A percentile compares a stretch with the other conserved stretches of the same genome.
Evolutionary conservation across 2,329 filamentous ascomycete genomes (phyloP).

Genomic region (Paracamarosporium sp.): DNA sequence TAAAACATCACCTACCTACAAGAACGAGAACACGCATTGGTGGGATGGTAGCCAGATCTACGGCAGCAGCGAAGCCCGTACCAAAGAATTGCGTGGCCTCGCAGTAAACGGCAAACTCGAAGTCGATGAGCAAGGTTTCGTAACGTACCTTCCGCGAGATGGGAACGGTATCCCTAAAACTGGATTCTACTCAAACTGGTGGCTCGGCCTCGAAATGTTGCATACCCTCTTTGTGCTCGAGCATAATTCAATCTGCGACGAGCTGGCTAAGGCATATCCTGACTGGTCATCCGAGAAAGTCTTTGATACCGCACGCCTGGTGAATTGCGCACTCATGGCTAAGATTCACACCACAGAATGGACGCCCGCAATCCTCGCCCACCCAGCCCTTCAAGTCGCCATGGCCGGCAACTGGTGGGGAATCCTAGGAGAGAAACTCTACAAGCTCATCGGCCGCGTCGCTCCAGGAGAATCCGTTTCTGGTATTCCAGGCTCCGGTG

Average conservation of each 20-base stretch:
- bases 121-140: slow-evolving; percentile 42
- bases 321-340: slow-evolving; percentile 57
- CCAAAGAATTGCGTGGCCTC: slow-evolving; percentile 43
- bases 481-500: slow-evolving; percentile 49
- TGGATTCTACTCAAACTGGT: slow-evolving; percentile 56
- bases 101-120: slow-evolving; percentile 49
- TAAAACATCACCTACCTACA: slow-evolving; percentile 48
- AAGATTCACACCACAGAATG: slow-evolving; percentile 60
- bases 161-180: slow-evolving; percentile 47
- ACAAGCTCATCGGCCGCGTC: slow-evolving; percentile 51
- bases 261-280: slow-evolving; percentile 44
- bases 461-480: slow-evolving; percentile 49
- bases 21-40: slow-evolving; percentile 54
- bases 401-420: slow-evolving; percentile 59
- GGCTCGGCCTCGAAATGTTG: slow-evolving; percentile 55
- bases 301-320: slow-evolving; percentile 54
- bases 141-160: slow-evolving; percentile 51
- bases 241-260: slow-evolving; percentile 55
- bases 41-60: slow-evolving; percentile 59
- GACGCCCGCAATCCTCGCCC: slow-evolving; percentile 56
- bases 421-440: slow-evolving; percentile 49
- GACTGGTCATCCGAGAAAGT: slow-evolving; percentile 49
- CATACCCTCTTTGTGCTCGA: slow-evolving; percentile 57
- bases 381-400: slow-evolving; percentile 52
- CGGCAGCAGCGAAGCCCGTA: slow-evolving; percentile 49